Evolutionary conservation across 495 filamentous ascomycete species (phyloP), one percentile per base, ranked within the genome.

Genomic region (Neurospora tetraspora): DNA sequence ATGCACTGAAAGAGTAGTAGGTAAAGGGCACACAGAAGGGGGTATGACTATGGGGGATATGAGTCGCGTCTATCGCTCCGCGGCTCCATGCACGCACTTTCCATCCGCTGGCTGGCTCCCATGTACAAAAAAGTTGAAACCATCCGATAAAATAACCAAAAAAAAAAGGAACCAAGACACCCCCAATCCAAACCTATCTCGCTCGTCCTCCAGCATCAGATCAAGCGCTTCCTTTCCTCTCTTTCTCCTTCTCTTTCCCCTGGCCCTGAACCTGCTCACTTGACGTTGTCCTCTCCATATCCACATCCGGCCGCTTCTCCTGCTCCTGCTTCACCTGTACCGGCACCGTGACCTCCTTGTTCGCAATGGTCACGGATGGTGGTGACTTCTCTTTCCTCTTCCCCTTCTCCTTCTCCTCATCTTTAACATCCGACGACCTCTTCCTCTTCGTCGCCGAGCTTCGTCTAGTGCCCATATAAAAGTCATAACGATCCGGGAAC

Each of bases 401-500:
- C 38, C 71, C 71, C 39, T 72, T 72, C 47, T 39, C 61, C 34
- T 72, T 36, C 31, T 40, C 18, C 20, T 70, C 69, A 12, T 27
- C 36, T 5, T 39, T 71, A 1, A 38, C 59, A 47, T 71, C 68
- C 40, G 9, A 20, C 34, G 39, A 71, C n/a, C 68, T 75, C 37
- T 42, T 65, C 47, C 65, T 61, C 27, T 38, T 71, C 20, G 78
- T 81, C 78, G 31, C 76, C 76, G 45, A 78, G 71, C 72, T 78
- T 79, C 31, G 81, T 12, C 53, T 65, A 7, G 53, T 65, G 3
- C 23, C 77, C 84, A 85, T 85, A 75, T 85, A 85, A 75, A 85
- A 85, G 71, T 85, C 83, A 40, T 85, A 86, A 0, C 82, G 77
- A 73, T 86, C 84, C 11, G 84, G 84, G 65, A 86, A 86, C 71